A percentile compares a stretch with the other conserved stretches of the same genome.
phyloP scores from a whole-genome alignment of 495 filamentous ascomycete genomes.

The Penicillium psychrofluorescens region DNA sequence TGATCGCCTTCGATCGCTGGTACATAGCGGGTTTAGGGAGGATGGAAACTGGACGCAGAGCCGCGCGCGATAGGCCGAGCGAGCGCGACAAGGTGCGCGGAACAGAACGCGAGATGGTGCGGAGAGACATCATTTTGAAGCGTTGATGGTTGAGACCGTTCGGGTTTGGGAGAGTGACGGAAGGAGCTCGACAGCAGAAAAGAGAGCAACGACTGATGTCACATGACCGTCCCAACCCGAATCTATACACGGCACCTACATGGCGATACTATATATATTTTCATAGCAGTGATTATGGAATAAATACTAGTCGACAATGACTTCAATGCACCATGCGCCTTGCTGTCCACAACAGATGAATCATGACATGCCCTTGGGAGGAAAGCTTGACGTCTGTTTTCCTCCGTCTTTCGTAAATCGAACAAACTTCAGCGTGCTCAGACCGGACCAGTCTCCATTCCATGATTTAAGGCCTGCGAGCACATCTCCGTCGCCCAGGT shows the following conservation, averaged over 20 bases:
- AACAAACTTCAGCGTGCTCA: constrained; percentile 54
- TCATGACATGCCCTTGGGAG: constrained; percentile 56
- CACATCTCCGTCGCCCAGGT: constrained; percentile 48
- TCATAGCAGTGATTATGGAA: not conserved
- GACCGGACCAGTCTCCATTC: constrained; percentile 55
- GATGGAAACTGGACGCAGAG: constrained; percentile 40
- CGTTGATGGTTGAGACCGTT: no score
- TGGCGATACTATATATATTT: no score
- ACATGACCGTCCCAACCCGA: not conserved
- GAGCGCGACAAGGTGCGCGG: constrained; percentile 61
- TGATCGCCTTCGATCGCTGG: constrained; percentile 43
- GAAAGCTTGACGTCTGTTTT: constrained; percentile 55
- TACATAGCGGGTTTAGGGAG: constrained; percentile 37
- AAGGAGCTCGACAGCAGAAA: not conserved
- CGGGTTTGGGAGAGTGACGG: no score
- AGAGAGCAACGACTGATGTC: constrained; percentile 29
- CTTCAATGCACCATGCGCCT: constrained; percentile 4
- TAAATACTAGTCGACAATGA: not conserved
- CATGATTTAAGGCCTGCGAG: constrained; percentile 46
- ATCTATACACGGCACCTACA: no score
- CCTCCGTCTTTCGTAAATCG: constrained; percentile 52
- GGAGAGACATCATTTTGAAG: constrained; percentile 68
- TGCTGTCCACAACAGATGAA: not conserved
- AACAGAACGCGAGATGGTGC: constrained; percentile 61
- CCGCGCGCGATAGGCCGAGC: constrained; percentile 31